phyloP scores from a whole-genome alignment of 2,329 filamentous ascomycete genomes.

The Fusarium coicis region DNA sequence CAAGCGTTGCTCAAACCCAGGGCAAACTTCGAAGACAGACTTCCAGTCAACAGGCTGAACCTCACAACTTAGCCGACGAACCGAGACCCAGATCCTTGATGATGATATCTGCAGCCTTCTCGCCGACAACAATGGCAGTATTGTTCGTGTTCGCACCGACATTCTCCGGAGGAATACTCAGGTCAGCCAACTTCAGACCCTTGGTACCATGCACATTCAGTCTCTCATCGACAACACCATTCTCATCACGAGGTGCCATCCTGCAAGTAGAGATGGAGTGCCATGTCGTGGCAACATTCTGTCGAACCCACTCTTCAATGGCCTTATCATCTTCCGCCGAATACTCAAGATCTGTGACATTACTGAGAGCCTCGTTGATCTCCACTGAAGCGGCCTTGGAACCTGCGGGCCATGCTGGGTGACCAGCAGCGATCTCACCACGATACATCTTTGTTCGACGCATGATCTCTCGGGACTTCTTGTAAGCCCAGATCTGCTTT shows the following conservation, averaged over 20 bases:
- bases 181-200: conserved; percentile 55
- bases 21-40: fast-evolving
- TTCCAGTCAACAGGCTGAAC: too few species aligned
- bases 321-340: conserved; percentile 60
- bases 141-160: conserved; percentile 61
- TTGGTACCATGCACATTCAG: conserved; percentile 57
- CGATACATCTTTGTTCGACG: conserved; percentile 66
- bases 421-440: conserved; percentile 56
- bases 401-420: conserved; percentile 56
- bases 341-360: conserved; percentile 58
- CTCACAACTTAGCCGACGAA: not conserved
- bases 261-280: conserved; percentile 59
- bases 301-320: conserved; percentile 58
- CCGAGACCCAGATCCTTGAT: conserved; percentile 49
- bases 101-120: conserved; percentile 58
- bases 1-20: not conserved
- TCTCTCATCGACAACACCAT: conserved; percentile 51
- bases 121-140: conserved; percentile 60
- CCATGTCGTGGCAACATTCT: conserved; percentile 56
- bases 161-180: conserved; percentile 52
- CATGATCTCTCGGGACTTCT: conserved; percentile 70
- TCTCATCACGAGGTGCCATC: conserved; percentile 55
- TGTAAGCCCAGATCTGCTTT: conserved; percentile 73
- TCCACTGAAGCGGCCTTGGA: conserved; percentile 59
- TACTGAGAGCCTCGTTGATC: conserved; percentile 51